These are phyloP conservation scores for Hyparrhenia diplandra DNA, from an alignment of 176 grass and related monocot species.

Conservation along the genomic window DNA sequence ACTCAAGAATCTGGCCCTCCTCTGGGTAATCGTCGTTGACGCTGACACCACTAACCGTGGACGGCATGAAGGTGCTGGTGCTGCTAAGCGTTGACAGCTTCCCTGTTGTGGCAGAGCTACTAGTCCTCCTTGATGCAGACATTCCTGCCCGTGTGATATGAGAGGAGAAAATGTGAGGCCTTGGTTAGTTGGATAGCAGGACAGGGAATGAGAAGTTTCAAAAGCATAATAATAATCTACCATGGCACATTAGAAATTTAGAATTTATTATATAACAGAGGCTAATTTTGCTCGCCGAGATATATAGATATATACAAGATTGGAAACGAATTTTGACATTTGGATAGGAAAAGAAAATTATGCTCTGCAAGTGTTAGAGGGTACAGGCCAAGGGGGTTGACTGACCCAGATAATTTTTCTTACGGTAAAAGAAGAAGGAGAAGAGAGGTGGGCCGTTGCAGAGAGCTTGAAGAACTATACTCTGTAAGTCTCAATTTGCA, in stretches of 20 bases:
- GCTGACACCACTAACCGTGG: constrained; percentile 42
- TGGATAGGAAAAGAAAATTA: not conserved
- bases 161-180: not conserved
- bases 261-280: not conserved
- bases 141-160: constrained; percentile 31
- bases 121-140: constrained; percentile 59
- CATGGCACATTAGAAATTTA: not conserved
- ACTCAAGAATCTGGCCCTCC: constrained; percentile 65
- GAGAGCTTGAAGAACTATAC: too few species aligned
- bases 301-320: too few species aligned
- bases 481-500: too few species aligned
- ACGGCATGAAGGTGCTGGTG: constrained; percentile 51
- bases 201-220: not conserved
- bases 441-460: too few species aligned
- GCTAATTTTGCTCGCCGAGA: not conserved
- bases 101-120: constrained; percentile 49
- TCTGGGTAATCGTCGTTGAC: constrained; percentile 22
- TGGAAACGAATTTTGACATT: not conserved
- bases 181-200: not conserved
- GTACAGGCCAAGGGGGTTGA: too few species aligned
- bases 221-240: not conserved
- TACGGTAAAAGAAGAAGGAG: too few species aligned
- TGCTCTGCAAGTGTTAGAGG: too few species aligned
- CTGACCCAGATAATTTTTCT: too few species aligned
- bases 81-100: constrained; percentile 57